These are phyloP conservation scores for Huntiella omanensis DNA, from an alignment of 2,329 filamentous ascomycete species.

Conservation along the genomic window DNA sequence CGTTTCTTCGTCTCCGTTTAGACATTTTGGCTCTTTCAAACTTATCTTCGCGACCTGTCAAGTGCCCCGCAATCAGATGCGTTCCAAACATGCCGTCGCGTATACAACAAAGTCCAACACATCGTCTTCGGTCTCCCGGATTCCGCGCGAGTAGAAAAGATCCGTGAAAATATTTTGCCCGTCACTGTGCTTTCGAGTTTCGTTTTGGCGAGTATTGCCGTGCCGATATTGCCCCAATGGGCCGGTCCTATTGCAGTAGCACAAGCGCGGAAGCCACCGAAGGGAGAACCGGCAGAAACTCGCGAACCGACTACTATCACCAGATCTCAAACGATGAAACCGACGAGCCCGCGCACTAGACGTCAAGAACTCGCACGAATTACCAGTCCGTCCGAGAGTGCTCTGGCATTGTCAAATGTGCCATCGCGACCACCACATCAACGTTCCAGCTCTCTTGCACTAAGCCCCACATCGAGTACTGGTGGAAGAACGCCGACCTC, in stretches of 20 bases:
- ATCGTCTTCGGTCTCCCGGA: conserved; percentile 69
- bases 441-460: conserved; percentile 11
- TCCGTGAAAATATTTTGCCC: conserved; percentile 63
- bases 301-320: conserved; percentile 27
- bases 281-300: conserved; percentile 28
- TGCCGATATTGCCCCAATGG: conserved; percentile 58
- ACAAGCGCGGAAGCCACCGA: conserved; percentile 53
- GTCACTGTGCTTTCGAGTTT: conserved; percentile 68
- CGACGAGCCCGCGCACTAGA: conserved; percentile 29
- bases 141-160: conserved; percentile 48
- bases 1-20: conserved; percentile 18
- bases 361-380: conserved; percentile 17
- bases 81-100: conserved; percentile 64
- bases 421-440: background rate
- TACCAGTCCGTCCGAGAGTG: conserved; percentile 8
- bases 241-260: conserved; percentile 66
- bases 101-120: conserved; percentile 78
- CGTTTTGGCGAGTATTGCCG: conserved; percentile 55
- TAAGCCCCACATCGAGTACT: background rate
- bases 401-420: background rate
- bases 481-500: conserved; percentile 4
- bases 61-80: conserved; percentile 55
- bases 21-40: conserved; percentile 86
- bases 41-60: conserved; percentile 65
- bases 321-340: conserved; percentile 49